Percentiles rank a stretch among this genome's conserved stretches.
Conservation (phyloP, 2,329 filamentous ascomycete species). For the Phyllosticta citriasiana region DNA sequence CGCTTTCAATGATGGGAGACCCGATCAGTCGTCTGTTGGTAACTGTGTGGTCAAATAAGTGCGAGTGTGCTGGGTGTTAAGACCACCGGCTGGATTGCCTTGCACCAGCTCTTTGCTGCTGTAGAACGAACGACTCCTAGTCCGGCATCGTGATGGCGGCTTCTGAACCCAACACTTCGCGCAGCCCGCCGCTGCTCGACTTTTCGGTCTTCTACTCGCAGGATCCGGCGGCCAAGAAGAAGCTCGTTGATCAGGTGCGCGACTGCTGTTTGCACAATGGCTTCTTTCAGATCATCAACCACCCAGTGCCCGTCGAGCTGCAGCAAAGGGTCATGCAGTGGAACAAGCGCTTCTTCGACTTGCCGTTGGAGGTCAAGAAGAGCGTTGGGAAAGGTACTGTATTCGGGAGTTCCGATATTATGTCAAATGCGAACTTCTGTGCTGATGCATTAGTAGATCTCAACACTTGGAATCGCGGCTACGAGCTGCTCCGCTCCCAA, state of each 20-base stretch:
- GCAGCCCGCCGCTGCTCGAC: conserved; percentile 9
- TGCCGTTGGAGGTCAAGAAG: conserved; percentile 33
- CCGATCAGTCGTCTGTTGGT: no score
- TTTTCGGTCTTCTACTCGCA: conserved; percentile 17
- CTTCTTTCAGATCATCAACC: conserved; percentile 38
- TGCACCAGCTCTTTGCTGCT: no score
- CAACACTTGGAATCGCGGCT: conserved; percentile 34
- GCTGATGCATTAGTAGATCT: conserved; percentile 16
- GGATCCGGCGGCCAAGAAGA: conserved; percentile 17
- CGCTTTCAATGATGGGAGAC: no score
- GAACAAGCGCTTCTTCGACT: conserved; percentile 32
- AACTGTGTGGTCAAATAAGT: no score
- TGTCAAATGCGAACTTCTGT: background rate
- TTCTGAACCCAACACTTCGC: conserved; percentile 2
- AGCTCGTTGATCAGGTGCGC: conserved; percentile 21
- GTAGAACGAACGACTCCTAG: background rate
- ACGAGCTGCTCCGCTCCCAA: conserved; percentile 33
- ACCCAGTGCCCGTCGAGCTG: conserved; percentile 29
- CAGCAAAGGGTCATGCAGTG: conserved; percentile 30
- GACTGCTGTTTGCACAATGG: conserved; percentile 28
- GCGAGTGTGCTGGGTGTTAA: no score
- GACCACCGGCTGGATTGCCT: no score
- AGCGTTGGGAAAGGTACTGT: conserved; percentile 25
- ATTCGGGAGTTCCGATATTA: background rate
- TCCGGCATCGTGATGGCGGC: background rate